Evolutionary conservation across 2,329 filamentous ascomycete genomes (phyloP).

Genomic region (Alternaria gaisen): DNA sequence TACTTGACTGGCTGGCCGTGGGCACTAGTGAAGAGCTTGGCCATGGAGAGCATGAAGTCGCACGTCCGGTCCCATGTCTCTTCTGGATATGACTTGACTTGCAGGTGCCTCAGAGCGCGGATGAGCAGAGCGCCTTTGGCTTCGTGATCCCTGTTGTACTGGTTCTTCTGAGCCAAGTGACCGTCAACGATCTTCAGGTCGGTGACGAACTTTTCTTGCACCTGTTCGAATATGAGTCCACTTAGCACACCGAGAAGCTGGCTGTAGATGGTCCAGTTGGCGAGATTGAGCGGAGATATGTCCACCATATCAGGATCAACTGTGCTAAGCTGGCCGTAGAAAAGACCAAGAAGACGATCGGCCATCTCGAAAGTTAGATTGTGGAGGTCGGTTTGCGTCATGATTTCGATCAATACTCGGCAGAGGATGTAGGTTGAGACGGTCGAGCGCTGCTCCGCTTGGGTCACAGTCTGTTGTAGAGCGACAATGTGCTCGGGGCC

Average conservation of each 20-base stretch:
- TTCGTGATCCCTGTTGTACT: constrained; percentile 74
- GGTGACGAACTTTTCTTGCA: constrained; percentile 80
- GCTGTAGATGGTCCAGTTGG: constrained; percentile 95
- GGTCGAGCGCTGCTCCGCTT: constrained; percentile 88
- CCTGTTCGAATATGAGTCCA: constrained; percentile 85
- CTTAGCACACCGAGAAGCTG: constrained; percentile 97
- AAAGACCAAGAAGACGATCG: constrained; percentile 91
- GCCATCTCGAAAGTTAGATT: constrained; percentile 91
- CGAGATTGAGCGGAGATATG: constrained; percentile 81
- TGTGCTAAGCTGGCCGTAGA: constrained; percentile 92
- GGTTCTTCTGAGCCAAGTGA: constrained; percentile 76
- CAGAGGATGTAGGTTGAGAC: constrained; percentile 97
- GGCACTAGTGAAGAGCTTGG: constrained; percentile 81
- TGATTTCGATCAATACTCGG: constrained; percentile 91
- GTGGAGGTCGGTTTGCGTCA: constrained; percentile 83
- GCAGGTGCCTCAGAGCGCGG: constrained; percentile 89
- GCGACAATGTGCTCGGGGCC: constrained; percentile 49
- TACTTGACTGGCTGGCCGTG: constrained; percentile 92
- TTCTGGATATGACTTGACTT: constrained; percentile 76
- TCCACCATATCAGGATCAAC: constrained; percentile 83
- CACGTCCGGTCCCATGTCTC: constrained; percentile 86
- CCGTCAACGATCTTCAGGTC: constrained; percentile 82
- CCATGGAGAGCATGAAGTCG: constrained; percentile 84
- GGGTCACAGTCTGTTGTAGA: constrained; percentile 74
- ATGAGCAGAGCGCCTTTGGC: constrained; percentile 86